Conservation (phyloP, 2,329 filamentous ascomycete genomes). For the Botrytis fabae region DNA sequence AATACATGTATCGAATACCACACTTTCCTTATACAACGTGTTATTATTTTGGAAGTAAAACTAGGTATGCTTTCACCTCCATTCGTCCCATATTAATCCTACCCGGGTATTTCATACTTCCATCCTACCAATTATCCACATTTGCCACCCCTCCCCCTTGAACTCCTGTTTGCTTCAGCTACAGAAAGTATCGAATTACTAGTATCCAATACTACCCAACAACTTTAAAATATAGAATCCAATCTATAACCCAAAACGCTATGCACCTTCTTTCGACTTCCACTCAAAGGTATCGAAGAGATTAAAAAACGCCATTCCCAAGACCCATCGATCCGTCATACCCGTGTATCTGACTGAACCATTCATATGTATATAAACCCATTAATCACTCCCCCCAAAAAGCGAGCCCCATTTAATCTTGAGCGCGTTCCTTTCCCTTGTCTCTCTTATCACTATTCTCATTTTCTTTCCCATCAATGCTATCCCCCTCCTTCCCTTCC, state of each 20-base stretch:
- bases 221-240: background rate
- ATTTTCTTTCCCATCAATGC: slow-evolving; percentile 20
- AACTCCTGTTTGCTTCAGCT: background rate
- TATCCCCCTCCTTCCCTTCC: slow-evolving; percentile 28
- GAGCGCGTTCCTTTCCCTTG: slow-evolving; percentile 1
- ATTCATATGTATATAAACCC: background rate
- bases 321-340: background rate
- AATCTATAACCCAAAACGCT: background rate
- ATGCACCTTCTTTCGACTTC: background rate
- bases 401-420: background rate
- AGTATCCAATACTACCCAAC: background rate
- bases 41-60: background rate
- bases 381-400: background rate
- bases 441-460: background rate
- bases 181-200: background rate
- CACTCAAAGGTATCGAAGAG: slow-evolving; percentile 2
- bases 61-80: background rate
- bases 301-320: background rate
- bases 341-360: background rate
- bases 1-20: background rate
- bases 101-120: background rate
- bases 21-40: background rate
- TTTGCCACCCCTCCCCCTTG: no score
- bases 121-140: background rate
- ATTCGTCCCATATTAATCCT: background rate